These are phyloP conservation scores for Phycomyces blakesleeanus DNA, from an alignment of 192 early-diverging fungal species.

Conservation along the genomic window DNA sequence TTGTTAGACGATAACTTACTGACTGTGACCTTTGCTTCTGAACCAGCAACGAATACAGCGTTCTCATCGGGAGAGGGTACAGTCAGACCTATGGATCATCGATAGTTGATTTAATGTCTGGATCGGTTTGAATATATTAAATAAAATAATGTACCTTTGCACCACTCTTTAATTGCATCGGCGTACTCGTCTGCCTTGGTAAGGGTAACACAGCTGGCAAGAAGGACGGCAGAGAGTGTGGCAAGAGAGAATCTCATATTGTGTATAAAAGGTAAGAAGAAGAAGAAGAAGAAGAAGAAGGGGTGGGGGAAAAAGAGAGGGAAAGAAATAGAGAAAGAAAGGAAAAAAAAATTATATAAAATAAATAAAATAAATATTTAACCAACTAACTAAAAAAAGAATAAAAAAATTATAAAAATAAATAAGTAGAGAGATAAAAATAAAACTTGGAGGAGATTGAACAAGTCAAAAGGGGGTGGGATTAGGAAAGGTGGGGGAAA, in stretches of 20 bases:
- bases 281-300: background rate
- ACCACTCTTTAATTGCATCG: constrained; percentile 30
- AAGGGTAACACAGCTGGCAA: constrained; percentile 11
- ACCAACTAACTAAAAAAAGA: no score
- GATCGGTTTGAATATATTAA: no score
- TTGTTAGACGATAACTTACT: constrained; percentile 16
- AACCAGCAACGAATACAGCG: constrained; percentile 16
- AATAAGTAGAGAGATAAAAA: no score
- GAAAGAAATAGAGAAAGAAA: background rate
- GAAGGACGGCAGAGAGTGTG: constrained; percentile 24
- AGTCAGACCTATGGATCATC: constrained; percentile 11
- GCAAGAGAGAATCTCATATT: constrained; percentile 32
- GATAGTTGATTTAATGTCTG: no score
- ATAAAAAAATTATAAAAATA: no score
- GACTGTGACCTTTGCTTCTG: constrained; percentile 19
- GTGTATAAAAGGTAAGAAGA: background rate
- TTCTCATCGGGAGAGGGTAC: constrained; percentile 10
- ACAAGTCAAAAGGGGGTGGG: background rate
- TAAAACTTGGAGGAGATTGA: background rate
- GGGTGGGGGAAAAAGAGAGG: background rate
- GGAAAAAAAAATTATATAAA: no score
- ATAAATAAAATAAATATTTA: no score
- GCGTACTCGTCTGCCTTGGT: constrained; percentile 27
- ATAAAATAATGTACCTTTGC: constrained; percentile 25
- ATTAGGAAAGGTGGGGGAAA: no score